phyloP scores from a whole-genome alignment of 2,329 filamentous ascomycete genomes.

The Fusarium incarnatum region DNA sequence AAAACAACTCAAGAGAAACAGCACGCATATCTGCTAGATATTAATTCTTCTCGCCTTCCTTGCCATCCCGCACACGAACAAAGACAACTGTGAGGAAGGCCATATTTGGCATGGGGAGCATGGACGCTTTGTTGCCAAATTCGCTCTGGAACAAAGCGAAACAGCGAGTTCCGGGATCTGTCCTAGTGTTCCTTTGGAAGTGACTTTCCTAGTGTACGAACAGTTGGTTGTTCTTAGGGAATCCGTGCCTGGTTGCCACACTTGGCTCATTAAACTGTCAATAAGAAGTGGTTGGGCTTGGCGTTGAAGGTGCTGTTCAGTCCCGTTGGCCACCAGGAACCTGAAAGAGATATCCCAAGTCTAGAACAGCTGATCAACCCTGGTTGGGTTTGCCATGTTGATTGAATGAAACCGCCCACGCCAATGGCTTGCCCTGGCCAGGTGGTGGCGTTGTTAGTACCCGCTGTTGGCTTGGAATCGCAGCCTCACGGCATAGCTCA shows the following conservation, averaged over 20 bases:
- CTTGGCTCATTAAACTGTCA: slow-evolving; percentile 8
- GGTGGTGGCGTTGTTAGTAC: slow-evolving; percentile 31
- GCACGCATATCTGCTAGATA: slow-evolving; percentile 31
- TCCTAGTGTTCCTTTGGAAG: slow-evolving; percentile 12
- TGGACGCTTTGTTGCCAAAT: slow-evolving; percentile 39
- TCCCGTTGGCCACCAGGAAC: slow-evolving; percentile 2
- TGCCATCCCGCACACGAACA: slow-evolving; percentile 5
- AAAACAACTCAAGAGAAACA: slow-evolving; percentile 1
- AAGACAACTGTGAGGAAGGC: slow-evolving; percentile 20
- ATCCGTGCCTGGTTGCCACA: slow-evolving; percentile 38
- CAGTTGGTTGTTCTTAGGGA: slow-evolving; percentile 23
- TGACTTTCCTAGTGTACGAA: slow-evolving; percentile 13
- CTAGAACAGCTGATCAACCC: slow-evolving; percentile 21
- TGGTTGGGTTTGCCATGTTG: slow-evolving; percentile 3
- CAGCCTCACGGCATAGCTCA: slow-evolving; percentile 24
- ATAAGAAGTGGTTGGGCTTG: slow-evolving; percentile 21
- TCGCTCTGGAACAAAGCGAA: slow-evolving; percentile 32
- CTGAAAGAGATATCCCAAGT: slow-evolving; percentile 18
- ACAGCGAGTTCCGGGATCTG: slow-evolving; percentile 27
- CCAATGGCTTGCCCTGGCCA: slow-evolving; percentile 24
- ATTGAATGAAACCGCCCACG: slow-evolving; percentile 20
- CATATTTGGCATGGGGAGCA: slow-evolving; percentile 18
- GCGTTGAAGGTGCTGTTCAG: slow-evolving; percentile 29
- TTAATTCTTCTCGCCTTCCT: slow-evolving; percentile 7
- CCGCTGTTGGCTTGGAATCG: slow-evolving; percentile 27